phyloP scores from a whole-genome alignment of 2,329 filamentous ascomycete genomes.

The Scedosporium apiospermum region DNA sequence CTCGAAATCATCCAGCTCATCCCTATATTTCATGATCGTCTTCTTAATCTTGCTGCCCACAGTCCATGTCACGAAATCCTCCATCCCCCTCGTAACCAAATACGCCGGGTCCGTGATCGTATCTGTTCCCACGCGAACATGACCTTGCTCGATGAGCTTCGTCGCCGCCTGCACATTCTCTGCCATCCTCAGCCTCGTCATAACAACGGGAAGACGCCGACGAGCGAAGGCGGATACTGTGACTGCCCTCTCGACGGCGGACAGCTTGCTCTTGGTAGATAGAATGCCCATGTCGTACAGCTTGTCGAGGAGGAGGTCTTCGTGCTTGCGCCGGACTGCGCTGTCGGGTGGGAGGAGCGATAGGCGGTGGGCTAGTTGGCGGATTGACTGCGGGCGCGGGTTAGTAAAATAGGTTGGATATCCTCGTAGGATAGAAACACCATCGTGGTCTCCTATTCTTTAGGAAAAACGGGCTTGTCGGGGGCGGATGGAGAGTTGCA shows the following conservation, averaged over 20 bases:
- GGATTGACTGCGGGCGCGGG: constrained; percentile 30
- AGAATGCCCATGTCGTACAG: constrained; percentile 88
- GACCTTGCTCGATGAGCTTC: constrained; percentile 87
- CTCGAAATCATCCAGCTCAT: constrained; percentile 94
- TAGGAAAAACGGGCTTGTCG: not conserved
- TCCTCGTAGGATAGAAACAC: not conserved
- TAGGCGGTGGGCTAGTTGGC: constrained; percentile 82
- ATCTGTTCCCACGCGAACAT: constrained; percentile 85
- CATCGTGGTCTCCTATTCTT: not conserved
- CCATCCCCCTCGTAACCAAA: constrained; percentile 78
- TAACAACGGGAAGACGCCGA: constrained; percentile 75
- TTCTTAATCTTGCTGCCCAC: constrained; percentile 95
- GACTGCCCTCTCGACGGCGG: constrained; percentile 76
- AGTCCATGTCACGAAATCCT: constrained; percentile 95
- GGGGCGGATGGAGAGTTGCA: constrained; percentile 20
- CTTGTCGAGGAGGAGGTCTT: constrained; percentile 81
- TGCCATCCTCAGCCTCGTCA: constrained; percentile 85
- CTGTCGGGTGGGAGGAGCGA: constrained; percentile 73
- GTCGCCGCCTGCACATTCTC: constrained; percentile 78
- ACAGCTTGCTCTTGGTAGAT: constrained; percentile 64
- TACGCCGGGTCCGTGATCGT: constrained; percentile 85
- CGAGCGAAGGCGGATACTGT: constrained; percentile 86
- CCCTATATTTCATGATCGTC: constrained; percentile 88
- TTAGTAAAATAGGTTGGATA: not conserved
- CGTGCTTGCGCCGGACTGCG: constrained; percentile 70